These are phyloP conservation scores for Comarum palustre DNA, from an alignment of 306 rosid species.

Conservation along the genomic window DNA sequence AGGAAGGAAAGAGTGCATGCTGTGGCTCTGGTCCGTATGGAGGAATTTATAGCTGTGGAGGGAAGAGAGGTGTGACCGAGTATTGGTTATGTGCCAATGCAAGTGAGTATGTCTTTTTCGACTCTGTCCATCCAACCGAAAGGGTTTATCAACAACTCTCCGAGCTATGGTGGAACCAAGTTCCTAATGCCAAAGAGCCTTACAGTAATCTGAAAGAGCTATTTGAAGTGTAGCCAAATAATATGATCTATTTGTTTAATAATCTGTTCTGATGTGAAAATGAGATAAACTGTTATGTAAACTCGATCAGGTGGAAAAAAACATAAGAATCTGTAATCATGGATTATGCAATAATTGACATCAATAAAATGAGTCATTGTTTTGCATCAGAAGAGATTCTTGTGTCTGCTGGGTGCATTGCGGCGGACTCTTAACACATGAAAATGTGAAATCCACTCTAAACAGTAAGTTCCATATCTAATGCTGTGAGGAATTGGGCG, in stretches of 20 bases:
- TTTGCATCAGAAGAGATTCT: neutral
- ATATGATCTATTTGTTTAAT: neutral
- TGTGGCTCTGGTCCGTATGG: constrained; percentile 58
- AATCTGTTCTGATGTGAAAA: neutral
- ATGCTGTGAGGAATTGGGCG: neutral
- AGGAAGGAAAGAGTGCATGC: constrained; percentile 47
- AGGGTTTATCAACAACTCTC: constrained; percentile 34
- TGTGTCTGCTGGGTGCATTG: neutral
- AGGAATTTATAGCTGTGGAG: constrained; percentile 58
- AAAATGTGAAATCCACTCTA: neutral
- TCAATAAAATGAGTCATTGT: neutral
- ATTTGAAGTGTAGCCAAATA: constrained; percentile 26
- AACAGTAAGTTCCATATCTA: neutral
- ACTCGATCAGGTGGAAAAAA: neutral
- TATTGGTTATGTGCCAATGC: constrained; percentile 39
- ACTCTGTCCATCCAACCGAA: constrained; percentile 40
- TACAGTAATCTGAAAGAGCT: constrained; percentile 32
- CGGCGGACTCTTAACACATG: neutral
- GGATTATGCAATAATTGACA: neutral
- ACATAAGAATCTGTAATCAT: neutral
- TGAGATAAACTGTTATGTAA: constrained; percentile 1
- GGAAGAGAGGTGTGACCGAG: constrained; percentile 38
- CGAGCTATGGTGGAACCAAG: constrained; percentile 36
- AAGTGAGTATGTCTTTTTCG: constrained; percentile 43
- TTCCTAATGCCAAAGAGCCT: constrained; percentile 26